Conservation (phyloP, 345 rosid species). For the Populus tremula region DNA sequence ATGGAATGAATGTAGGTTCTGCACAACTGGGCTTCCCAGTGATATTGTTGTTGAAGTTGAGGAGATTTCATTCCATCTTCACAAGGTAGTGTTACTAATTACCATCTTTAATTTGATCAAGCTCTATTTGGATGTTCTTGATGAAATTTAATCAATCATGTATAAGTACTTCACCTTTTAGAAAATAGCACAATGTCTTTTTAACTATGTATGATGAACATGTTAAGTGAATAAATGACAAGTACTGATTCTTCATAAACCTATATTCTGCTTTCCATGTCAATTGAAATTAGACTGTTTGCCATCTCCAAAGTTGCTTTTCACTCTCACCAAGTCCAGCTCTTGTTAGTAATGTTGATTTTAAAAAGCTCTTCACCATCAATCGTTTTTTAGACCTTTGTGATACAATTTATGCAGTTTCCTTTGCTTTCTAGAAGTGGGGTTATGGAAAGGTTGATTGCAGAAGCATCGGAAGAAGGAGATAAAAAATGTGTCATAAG, state of each 20-base stretch:
- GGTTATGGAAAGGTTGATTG: conserved; percentile 79
- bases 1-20: conserved; percentile 56
- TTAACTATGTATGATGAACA: not conserved
- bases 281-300: not conserved
- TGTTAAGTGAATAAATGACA: not conserved
- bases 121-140: not conserved
- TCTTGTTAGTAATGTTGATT: not conserved
- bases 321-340: not conserved
- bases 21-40: conserved; percentile 94
- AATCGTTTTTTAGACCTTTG: conserved; percentile 15
- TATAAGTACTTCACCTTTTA: not conserved
- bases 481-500: conserved; percentile 63
- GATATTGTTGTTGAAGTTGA: conserved; percentile 88
- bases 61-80: conserved; percentile 94
- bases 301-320: not conserved
- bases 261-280: not conserved
- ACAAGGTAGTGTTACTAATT: conserved; percentile 62
- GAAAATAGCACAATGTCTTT: no score
- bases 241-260: not conserved
- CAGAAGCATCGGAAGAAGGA: conserved; percentile 68
- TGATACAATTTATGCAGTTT: conserved; percentile 52
- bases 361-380: not conserved
- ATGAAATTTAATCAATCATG: not conserved
- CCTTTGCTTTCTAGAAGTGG: conserved; percentile 96
- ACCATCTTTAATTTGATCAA: not conserved